Conservation (phyloP, 495 filamentous ascomycete species). For the Lasiosphaeris hirsuta region DNA sequence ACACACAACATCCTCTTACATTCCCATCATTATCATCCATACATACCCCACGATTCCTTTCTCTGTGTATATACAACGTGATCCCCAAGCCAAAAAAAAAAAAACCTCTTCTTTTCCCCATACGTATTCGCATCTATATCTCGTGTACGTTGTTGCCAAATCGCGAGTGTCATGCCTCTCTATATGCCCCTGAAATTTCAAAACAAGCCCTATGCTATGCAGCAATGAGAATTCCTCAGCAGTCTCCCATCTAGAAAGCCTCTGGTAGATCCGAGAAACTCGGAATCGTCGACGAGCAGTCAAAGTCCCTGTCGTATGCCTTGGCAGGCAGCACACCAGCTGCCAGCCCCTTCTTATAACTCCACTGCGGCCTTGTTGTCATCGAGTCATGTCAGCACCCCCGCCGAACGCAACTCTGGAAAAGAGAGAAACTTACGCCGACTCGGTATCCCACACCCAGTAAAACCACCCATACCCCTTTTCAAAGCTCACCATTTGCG, state of each 20-base stretch:
- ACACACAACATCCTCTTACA: no score
- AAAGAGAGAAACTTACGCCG: conserved; percentile 26
- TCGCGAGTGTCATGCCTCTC: no score
- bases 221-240: no score
- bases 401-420: not conserved
- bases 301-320: conserved; percentile 72
- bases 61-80: no score
- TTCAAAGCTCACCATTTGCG: conserved; percentile 92
- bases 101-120: no score
- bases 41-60: no score
- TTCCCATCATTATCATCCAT: no score
- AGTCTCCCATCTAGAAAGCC: conserved; percentile 51
- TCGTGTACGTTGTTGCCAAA: no score
- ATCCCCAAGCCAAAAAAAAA: no score
- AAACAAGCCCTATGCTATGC: no score
- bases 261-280: conserved; percentile 68
- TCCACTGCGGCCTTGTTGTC: conserved; percentile 94
- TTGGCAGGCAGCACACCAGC: conserved; percentile 80
- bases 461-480: conserved; percentile 96
- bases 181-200: no score
- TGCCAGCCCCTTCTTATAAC: conserved; percentile 79
- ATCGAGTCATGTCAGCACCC: conserved; percentile 38
- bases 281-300: conserved; percentile 67
- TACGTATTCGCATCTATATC: no score
- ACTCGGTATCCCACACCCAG: conserved; percentile 72